phyloP scores from a whole-genome alignment of 2,329 filamentous ascomycete genomes.

The Trichoderma hamatum region DNA sequence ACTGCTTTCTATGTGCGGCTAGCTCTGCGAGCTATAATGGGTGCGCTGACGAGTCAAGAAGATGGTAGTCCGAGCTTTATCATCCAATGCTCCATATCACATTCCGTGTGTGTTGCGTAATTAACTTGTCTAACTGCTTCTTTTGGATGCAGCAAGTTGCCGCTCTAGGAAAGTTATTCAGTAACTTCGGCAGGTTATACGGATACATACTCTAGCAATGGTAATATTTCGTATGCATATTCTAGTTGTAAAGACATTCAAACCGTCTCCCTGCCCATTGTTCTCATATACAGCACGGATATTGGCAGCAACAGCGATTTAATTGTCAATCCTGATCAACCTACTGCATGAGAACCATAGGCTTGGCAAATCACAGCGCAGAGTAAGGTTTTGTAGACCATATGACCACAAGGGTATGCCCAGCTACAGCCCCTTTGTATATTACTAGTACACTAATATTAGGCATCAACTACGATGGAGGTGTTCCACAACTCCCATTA shows the following conservation, averaged over 20 bases:
- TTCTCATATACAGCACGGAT: not conserved
- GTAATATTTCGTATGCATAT: not conserved
- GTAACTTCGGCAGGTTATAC: not conserved
- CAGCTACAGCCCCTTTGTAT: conserved; percentile 1
- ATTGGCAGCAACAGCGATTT: not conserved
- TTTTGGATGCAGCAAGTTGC: not conserved
- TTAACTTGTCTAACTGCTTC: not conserved
- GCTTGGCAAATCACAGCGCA: not conserved
- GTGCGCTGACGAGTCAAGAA: not conserved
- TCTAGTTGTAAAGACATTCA: not conserved
- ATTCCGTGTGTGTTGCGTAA: not conserved
- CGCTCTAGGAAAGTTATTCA: not conserved
- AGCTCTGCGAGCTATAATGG: not conserved
- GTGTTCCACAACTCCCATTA: not conserved
- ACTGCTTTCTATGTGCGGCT: not conserved
- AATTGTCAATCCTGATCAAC: not conserved
- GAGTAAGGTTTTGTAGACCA: too few relatives aligned
- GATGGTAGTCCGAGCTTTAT: not conserved
- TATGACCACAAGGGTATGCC: too few relatives aligned
- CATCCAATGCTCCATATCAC: not conserved
- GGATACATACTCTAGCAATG: not conserved
- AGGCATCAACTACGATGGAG: not conserved
- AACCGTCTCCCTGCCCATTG: not conserved
- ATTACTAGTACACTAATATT: not conserved
- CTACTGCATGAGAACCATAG: not conserved